Conservation (phyloP, 2,329 filamentous ascomycete species). For the Ceratocystis huliohia region DNA sequence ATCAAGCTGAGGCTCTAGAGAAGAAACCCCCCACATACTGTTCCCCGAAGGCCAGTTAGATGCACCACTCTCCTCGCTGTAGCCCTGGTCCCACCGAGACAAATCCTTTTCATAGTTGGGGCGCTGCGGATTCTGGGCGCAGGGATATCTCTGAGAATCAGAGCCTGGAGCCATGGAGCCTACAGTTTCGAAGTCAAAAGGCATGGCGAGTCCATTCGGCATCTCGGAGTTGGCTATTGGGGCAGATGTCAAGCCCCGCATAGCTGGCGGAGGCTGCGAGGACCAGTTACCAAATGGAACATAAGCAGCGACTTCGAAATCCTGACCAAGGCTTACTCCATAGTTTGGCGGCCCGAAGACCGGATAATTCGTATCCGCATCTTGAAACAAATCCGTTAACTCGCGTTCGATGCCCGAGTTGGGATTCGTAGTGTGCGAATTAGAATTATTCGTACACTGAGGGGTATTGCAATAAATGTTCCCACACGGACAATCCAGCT, state of each 20-base stretch:
- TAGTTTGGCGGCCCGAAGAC: not conserved
- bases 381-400: slow-evolving; percentile 5
- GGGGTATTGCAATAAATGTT: slow-evolving; percentile 13
- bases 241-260: not conserved
- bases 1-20: not conserved
- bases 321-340: not conserved
- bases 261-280: not conserved
- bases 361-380: slow-evolving; percentile 9
- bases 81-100: not conserved
- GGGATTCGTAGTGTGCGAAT: slow-evolving; percentile 11
- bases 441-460: slow-evolving; percentile 17
- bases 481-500: slow-evolving; percentile 15
- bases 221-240: not conserved
- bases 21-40: not conserved
- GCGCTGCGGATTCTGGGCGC: not conserved
- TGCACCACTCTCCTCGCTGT: not conserved
- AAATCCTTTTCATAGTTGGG: not conserved
- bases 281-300: not conserved
- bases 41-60: slow-evolving; percentile 5
- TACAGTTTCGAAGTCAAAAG: not conserved
- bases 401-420: slow-evolving; percentile 3
- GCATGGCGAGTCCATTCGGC: not conserved
- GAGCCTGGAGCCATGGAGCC: not conserved
- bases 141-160: not conserved
- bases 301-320: not conserved